Percentiles rank a stretch among this genome's conserved stretches.
Conservation (phyloP, 1,284 basidiomycete genomes). For the Ganoderma sp. region DNA sequence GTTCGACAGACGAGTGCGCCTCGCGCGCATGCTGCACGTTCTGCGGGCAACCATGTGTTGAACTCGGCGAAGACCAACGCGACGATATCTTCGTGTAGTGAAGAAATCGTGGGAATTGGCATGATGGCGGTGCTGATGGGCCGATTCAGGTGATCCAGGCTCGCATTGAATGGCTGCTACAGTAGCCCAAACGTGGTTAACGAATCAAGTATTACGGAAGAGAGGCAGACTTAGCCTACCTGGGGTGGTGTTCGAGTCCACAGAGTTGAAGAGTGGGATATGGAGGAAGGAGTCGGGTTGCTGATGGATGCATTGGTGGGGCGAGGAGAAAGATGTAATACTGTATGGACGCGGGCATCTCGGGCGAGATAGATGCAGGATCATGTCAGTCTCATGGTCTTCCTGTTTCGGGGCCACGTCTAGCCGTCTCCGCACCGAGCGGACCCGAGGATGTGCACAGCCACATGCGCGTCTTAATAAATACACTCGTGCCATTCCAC, state of each 20-base stretch:
- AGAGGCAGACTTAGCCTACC: neutral
- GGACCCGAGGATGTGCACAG: neutral
- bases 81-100: neutral
- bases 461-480: neutral
- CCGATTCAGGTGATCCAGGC: neutral
- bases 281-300: neutral
- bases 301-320: neutral
- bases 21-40: neutral
- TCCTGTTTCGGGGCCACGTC: neutral
- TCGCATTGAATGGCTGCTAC: neutral
- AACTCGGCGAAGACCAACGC: neutral
- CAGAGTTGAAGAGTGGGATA: neutral
- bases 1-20: neutral
- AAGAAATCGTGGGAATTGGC: neutral
- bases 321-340: neutral
- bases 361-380: neutral
- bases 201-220: neutral
- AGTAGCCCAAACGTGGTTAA: neutral
- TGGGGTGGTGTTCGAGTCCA: neutral
- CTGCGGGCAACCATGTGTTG: neutral
- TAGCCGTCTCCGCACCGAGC: neutral
- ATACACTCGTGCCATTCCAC: neutral
- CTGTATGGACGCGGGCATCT: neutral
- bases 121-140: neutral
- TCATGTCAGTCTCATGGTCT: neutral